Percentiles rank a stretch among this genome's conserved stretches.
phyloP scores from a whole-genome alignment of 768 basidiomycete genomes.

The Trametes maxima region DNA sequence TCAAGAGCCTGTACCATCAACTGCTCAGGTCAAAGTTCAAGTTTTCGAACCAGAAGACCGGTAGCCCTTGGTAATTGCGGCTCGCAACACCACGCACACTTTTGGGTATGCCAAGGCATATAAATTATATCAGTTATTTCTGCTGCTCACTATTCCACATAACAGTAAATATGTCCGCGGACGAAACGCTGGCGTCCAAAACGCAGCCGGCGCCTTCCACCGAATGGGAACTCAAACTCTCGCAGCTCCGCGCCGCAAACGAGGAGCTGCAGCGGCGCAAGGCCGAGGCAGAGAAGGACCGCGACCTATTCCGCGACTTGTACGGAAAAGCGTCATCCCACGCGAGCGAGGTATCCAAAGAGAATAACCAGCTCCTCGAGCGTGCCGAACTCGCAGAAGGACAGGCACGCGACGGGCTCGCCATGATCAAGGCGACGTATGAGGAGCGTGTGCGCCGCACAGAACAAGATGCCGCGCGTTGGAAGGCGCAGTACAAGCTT shows the following conservation, averaged over 20 bases:
- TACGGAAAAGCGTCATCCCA: constrained; percentile 33
- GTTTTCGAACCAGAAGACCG: no score
- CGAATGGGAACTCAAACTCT: constrained; percentile 23
- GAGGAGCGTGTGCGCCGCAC: constrained; percentile 50
- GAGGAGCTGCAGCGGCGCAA: constrained; percentile 30
- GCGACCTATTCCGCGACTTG: constrained; percentile 33
- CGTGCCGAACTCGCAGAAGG: constrained; percentile 38
- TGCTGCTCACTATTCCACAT: no score
- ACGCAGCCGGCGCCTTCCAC: not conserved
- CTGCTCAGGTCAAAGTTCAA: no score
- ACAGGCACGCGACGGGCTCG: constrained; percentile 58
- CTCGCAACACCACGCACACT: no score
- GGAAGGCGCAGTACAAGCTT: constrained; percentile 43
- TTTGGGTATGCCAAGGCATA: no score
- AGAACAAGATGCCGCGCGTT: constrained; percentile 49
- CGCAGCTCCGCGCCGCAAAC: constrained; percentile 30
- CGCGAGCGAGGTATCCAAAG: constrained; percentile 28
- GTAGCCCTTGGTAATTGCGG: no score
- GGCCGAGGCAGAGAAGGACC: constrained; percentile 33
- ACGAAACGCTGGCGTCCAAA: not conserved
- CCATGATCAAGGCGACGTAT: constrained; percentile 51
- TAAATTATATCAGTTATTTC: no score
- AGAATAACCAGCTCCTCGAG: constrained; percentile 33
- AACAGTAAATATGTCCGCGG: not conserved
- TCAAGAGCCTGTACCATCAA: no score